Evolutionary conservation across 164 flowering plant species (phyloP).

Genomic region (Berberis thunbergii): DNA sequence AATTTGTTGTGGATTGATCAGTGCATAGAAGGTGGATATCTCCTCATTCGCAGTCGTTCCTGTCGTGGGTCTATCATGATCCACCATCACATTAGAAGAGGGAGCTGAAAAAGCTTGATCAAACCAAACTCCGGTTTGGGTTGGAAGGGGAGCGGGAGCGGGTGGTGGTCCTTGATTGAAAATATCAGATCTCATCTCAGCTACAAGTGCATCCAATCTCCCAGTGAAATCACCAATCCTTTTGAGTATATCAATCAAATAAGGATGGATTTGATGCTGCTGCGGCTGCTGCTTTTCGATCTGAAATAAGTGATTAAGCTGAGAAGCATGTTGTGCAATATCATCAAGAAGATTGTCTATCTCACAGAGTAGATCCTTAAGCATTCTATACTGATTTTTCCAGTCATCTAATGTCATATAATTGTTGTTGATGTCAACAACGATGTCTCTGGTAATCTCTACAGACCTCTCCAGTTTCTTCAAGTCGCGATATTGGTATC

Average conservation of each 20-base stretch:
- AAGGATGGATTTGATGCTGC: background rate
- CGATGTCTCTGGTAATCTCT: background rate
- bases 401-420: background rate
- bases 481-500: background rate
- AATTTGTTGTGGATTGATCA: no score
- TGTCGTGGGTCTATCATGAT: no score
- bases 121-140: background rate
- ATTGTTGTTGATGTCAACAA: background rate
- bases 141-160: background rate
- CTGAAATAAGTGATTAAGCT: background rate
- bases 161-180: background rate
- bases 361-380: background rate
- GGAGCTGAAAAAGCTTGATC: background rate
- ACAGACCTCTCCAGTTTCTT: background rate
- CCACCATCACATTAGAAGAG: no score
- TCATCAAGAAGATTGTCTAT: background rate
- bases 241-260: background rate
- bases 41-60: no score
- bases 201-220: background rate
- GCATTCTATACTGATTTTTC: background rate
- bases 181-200: background rate
- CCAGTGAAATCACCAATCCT: background rate
- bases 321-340: background rate
- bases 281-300: background rate
- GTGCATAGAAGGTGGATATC: no score